Base-by-base conservation (phyloP, 2,329 filamentous ascomycete species). In the Blumeria hordei region DNA sequence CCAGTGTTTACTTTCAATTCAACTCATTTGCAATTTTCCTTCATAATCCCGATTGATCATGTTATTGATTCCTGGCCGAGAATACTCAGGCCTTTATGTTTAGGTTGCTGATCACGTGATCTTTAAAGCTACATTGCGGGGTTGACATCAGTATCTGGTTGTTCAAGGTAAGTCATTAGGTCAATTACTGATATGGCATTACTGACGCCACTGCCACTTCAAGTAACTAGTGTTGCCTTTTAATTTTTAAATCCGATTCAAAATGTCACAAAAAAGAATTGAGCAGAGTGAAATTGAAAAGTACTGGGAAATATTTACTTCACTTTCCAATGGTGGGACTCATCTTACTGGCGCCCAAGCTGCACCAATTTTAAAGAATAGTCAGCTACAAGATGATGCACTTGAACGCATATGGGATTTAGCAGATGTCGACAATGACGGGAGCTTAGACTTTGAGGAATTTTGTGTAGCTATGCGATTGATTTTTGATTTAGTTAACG, bases 401-500 rank as follows among this genome's bases (percentile, higher is more conserved):
- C 81, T 98, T n/a, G 92, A 96, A 71, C 78, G 81, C 63, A 86
- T 98, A 59, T 98, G 92, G 92, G 92, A 98, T 65, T 75, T 98
- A 59, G 87, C 92, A 57, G 92, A 98, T 67, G 87, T 98, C 58
- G 92, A 98, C 69, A 88, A 88, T 63, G 92, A 98, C 71, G 92
- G 92, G 59, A 93, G 93, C 69, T 74, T 98, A 55, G 92, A 98
- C 70, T 98, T 98, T 72, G 92, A 98, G 71, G 92, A 98, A 74
- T 98, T 98, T 68, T 98, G 92, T 69, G 92, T 98, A 57, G 92
- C 88, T 41, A 98, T 98, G 92, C 80, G 92, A 65, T 73, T 98
- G 64, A 95, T 96, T 64, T 98, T 96, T 68, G 92, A 98, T 67
- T 72, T 96, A 60, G 81, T 98, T 62, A 98, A 98, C 65, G 92